Percentiles rank a stretch among this genome's conserved stretches.
These are phyloP conservation scores for Datura wrightii DNA, from an alignment of 257 asterid species.

Conservation along the genomic window DNA sequence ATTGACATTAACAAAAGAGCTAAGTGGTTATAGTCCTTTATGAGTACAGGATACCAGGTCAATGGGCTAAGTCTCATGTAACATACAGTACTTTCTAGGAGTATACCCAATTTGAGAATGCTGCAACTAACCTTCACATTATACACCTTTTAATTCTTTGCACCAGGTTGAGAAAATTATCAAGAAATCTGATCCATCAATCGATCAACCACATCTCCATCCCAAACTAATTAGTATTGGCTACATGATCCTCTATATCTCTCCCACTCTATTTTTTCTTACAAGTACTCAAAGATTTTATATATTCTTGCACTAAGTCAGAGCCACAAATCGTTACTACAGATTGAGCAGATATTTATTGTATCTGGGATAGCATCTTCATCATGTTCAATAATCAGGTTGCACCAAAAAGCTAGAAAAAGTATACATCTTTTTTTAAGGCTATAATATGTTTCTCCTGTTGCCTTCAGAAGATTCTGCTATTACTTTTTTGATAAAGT, in stretches of 20 bases:
- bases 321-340: neutral
- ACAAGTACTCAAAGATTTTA: neutral
- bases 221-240: neutral
- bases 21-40: neutral
- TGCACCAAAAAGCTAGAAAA: neutral
- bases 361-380: neutral
- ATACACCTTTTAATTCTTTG: neutral
- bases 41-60: neutral
- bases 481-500: neutral
- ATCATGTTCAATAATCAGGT: slow-evolving; percentile 5
- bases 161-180: slow-evolving; percentile 21
- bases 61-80: neutral
- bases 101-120: neutral
- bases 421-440: neutral
- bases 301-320: neutral
- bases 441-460: neutral
- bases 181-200: slow-evolving; percentile 14
- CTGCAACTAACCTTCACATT: slow-evolving; percentile 8
- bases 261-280: neutral
- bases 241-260: neutral
- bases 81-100: neutral
- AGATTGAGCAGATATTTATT: neutral
- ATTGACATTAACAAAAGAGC: neutral
- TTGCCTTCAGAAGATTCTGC: neutral
- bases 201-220: neutral